Evolutionary conservation across 148 eudicot genomes (phyloP), one percentile per base, ranked within the genome.

Genomic region (Arbutus unedo): DNA sequence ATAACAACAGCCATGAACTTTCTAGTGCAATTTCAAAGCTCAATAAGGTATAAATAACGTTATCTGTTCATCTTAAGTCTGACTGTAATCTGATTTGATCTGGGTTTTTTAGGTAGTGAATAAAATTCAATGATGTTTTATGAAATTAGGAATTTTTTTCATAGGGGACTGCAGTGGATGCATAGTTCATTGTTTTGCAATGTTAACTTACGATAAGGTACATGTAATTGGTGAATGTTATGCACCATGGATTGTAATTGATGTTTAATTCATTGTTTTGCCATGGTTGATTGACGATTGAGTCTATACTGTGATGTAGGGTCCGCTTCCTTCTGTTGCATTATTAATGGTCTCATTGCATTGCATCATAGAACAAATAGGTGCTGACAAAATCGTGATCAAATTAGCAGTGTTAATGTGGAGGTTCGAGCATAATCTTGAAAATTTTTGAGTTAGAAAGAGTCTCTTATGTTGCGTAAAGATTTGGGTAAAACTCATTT

Each of bases 11-110:
- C 55, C 55, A 83, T 81, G 92, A 94, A 87, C 4, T 91, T 54
- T 19, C 90, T 9, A 85, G 91, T 68, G 81, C 88, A 13, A 94
- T 94, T 70, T 85, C 82, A 0, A 97, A 96, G 89, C 88, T 93
- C 85, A 96, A 96, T 83, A 91, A 96, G 95, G 98, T 92, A 84
- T 72, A 6, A 7, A 3, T 8, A 57, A 13, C 0, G 0, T 13
- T 8, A 57, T 3, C 4, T 57, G 3, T 18, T 57, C 15, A 16
- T 74, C 8, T 19, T 48, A 45, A n/a, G 19, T 6, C 6, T 8
- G 64, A 3, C 15, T 16, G 77, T 45, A 31, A 31, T 31, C 38
- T 31, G 38, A 31, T 31, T 31, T 31, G 38, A 31, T 31, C 38
- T 31, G 1, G 38, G 1, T 31, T 31, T 31, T 31, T 0, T 31